Percentiles rank a stretch among this genome's conserved stretches.
phyloP scores from a whole-genome alignment of 106 monocot species.

The Agapanthus africanus region DNA sequence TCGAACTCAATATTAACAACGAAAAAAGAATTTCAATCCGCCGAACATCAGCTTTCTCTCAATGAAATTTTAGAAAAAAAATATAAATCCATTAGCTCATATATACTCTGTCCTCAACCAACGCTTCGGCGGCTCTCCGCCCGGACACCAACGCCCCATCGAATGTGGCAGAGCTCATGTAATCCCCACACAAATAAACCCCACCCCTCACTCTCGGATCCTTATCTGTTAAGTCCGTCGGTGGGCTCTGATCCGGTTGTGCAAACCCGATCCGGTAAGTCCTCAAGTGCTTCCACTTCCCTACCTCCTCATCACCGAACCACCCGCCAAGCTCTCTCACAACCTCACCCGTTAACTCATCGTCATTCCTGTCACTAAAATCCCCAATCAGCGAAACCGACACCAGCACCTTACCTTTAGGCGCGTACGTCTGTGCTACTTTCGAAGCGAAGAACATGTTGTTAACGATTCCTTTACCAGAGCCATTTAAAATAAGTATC shows the following conservation, averaged over 20 bases:
- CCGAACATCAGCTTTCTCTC: too few relatives aligned
- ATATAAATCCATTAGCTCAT: too few relatives aligned
- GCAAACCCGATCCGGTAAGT: constrained; percentile 84
- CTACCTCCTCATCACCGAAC: constrained; percentile 59
- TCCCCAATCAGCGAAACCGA: constrained; percentile 71
- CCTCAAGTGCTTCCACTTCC: constrained; percentile 60
- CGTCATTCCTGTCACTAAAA: too few relatives aligned
- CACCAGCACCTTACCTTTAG: constrained; percentile 61
- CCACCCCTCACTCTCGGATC: constrained; percentile 49
- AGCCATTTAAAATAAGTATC: constrained; percentile 84
- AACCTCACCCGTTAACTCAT: constrained; percentile 55
- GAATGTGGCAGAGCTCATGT: constrained; percentile 75
- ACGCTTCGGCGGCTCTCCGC: constrained; percentile 63
- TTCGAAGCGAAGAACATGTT: constrained; percentile 93
- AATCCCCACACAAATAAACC: constrained; percentile 80
- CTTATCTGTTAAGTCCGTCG: constrained; percentile 46
- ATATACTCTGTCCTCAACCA: constrained; percentile 33
- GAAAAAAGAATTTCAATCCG: too few relatives aligned
- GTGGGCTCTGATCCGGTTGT: constrained; percentile 89
- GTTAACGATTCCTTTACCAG: constrained; percentile 80
- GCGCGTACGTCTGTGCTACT: constrained; percentile 79
- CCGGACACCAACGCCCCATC: constrained; percentile 89
- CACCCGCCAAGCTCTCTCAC: constrained; percentile 54
- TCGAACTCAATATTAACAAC: too few relatives aligned
- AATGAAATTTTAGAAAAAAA: too few relatives aligned